Evolutionary conservation across 116 monocot species (phyloP), one percentile per base, ranked within the genome.

Genomic region (Iris pallida): DNA sequence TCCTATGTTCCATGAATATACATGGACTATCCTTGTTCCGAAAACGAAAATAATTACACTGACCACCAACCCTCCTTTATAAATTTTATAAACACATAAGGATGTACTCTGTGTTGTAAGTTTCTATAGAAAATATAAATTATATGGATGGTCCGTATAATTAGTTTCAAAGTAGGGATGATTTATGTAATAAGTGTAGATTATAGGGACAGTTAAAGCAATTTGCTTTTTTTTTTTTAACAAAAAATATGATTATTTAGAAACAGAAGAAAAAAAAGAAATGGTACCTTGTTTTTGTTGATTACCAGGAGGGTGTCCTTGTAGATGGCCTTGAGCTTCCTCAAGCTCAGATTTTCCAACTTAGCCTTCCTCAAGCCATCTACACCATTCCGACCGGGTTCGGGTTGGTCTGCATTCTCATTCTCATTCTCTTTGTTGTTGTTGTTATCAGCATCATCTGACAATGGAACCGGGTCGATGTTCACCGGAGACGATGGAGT

Each of bases 251-350:
- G 7, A 56, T 56, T 56, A 17, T 0, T 7, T 18, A 56, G 9
- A n/a, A 12, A 58, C 7, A 13, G 11, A 58, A 58, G 1, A 40
- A 58, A 10, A 58, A 16, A 59, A 42, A 59, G 5, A 40, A 0
- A 59, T 41, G 30, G 10, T 65, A 65, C 65, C 65, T 65, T 65
- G 16, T 19, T 64, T 16, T 48, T 59, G 0, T 63, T 20, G 16
- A 4, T 42, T 17, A 40, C 45, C 9, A 74, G 8, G 9, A 74
- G 8, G 11, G 59, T 70, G 17, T 79, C 64, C 65, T 70, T 79
- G 58, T 63, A 68, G 9, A 55, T 43, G 11, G 79, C 48, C 54
- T 59, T 69, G 13, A 79, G 64, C 68, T 74, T 79, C 17, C 64
- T 58, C 79, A 79, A 12, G 53, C 79, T 79, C 53, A 62, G 1